Percentiles rank a stretch among this genome's conserved stretches.
These are phyloP conservation scores for Celoporthe dispersa DNA, from an alignment of 2,329 filamentous ascomycete genomes.

Conservation along the genomic window DNA sequence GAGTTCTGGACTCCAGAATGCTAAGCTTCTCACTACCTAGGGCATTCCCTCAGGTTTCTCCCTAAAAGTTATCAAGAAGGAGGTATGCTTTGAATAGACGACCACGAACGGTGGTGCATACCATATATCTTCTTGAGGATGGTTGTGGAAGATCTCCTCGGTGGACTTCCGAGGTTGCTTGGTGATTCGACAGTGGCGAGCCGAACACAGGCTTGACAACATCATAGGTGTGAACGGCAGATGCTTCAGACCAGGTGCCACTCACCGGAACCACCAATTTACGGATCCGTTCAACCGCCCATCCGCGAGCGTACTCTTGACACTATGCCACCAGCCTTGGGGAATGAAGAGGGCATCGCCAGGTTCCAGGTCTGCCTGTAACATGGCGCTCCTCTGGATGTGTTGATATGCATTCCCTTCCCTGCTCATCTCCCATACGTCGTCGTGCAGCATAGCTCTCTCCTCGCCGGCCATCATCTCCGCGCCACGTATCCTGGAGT, in stretches of 20 bases:
- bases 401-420: conserved; percentile 33
- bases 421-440: conserved; percentile 65
- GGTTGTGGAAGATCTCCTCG: background rate
- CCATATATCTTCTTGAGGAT: background rate
- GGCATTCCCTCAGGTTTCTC: background rate
- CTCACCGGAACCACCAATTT: conserved; percentile 82
- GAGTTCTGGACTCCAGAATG: background rate
- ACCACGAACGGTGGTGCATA: background rate
- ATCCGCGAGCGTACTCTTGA: conserved; percentile 62
- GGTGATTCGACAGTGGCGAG: background rate
- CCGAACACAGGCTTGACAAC: background rate
- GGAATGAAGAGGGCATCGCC: conserved; percentile 82
- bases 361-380: conserved; percentile 60
- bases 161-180: background rate
- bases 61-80: background rate
- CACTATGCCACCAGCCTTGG: conserved; percentile 85
- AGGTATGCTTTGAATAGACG: too few relatives aligned
- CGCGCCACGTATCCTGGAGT: conserved; percentile 66
- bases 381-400: conserved; percentile 32
- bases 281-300: conserved; percentile 49
- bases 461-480: conserved; percentile 93
- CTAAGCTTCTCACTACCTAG: background rate
- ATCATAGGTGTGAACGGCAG: background rate
- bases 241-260: background rate
- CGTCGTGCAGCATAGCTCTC: conserved; percentile 65